These are phyloP conservation scores for Ceratocystis lukuohia DNA, from an alignment of 2,329 filamentous ascomycete genomes.

Conservation along the genomic window DNA sequence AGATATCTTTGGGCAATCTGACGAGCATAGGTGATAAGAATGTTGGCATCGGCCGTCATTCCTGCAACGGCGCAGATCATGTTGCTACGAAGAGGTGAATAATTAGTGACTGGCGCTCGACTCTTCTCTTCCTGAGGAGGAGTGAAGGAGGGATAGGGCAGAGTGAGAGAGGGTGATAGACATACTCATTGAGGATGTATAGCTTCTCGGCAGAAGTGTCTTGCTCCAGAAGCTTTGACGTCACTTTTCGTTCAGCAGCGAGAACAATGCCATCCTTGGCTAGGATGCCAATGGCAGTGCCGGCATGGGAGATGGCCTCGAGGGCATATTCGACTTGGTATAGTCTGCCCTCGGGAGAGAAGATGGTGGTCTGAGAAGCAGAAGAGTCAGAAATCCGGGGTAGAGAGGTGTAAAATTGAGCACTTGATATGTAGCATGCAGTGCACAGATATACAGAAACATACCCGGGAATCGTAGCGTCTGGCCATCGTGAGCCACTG, in stretches of 20 bases:
- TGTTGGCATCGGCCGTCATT: constrained; percentile 99
- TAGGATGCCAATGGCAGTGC: constrained; percentile 89
- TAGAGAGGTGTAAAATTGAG: background rate
- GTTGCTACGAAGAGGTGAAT: constrained; percentile 48
- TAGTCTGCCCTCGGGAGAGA: constrained; percentile 94
- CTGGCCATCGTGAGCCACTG: constrained; percentile 55
- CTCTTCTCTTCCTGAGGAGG: background rate
- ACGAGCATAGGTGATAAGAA: constrained; percentile 98
- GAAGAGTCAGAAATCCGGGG: background rate
- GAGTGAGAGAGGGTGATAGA: constrained; percentile 11
- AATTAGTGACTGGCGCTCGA: background rate
- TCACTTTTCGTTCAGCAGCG: constrained; percentile 96
- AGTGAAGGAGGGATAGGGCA: constrained; percentile 1
- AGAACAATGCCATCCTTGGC: constrained; percentile 97
- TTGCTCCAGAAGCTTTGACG: constrained; percentile 96
- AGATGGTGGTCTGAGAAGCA: constrained; percentile 75
- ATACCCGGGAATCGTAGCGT: constrained; percentile 91
- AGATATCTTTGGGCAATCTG: constrained; percentile 95
- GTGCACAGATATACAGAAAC: constrained; percentile 24
- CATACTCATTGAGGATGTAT: constrained; percentile 96
- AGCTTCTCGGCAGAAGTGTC: constrained; percentile 99
- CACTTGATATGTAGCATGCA: background rate
- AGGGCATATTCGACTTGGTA: constrained; percentile 99
- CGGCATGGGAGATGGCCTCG: constrained; percentile 95
- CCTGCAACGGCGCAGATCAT: constrained; percentile 99